These are phyloP conservation scores for Coniophora puteana DNA, from an alignment of 1,284 basidiomycete genomes.

Conservation along the genomic window DNA sequence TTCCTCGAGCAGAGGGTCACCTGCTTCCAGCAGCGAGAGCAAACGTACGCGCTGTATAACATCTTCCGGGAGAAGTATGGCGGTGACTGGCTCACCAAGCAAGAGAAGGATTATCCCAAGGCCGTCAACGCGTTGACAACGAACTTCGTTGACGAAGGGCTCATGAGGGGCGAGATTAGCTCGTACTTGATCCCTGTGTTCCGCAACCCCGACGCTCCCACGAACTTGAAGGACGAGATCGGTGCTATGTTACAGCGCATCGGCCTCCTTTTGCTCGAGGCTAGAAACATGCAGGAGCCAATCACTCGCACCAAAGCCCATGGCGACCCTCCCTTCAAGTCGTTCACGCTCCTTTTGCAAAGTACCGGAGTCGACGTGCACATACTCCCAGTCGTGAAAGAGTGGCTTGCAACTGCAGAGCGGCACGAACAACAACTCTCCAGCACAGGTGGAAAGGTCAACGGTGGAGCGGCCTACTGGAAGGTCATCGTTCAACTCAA, in stretches of 20 bases:
- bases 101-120: background rate
- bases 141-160: too few relatives aligned
- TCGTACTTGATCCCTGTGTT: too few relatives aligned
- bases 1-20: background rate
- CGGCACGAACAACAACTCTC: background rate
- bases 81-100: background rate
- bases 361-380: background rate
- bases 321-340: background rate
- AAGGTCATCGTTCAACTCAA: background rate
- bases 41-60: background rate
- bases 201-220: background rate
- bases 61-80: too few relatives aligned
- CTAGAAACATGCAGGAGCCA: background rate
- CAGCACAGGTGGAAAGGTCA: background rate
- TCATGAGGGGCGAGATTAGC: too few relatives aligned
- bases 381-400: background rate
- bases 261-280: background rate
- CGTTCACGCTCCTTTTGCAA: background rate
- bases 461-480: conserved; percentile 1
- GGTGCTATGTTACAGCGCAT: background rate
- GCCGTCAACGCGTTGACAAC: background rate
- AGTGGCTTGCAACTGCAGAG: background rate
- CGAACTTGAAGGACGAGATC: background rate
- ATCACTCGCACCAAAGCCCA: background rate
- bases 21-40: background rate